Conservation (phyloP, 176 grass and related monocot genomes). For the Zizania latifolia region DNA sequence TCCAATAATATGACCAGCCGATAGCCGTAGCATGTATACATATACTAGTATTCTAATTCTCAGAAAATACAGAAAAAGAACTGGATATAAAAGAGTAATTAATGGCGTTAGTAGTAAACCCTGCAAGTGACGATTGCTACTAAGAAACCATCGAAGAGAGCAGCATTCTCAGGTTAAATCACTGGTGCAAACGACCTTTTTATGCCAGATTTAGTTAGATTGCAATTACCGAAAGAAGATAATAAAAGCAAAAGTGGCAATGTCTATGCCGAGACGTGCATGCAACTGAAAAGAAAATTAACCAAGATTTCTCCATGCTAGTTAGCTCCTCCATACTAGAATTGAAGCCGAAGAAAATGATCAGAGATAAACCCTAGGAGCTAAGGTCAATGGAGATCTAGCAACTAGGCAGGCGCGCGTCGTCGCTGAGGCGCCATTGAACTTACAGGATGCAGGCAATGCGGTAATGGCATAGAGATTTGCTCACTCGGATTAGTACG, state of each 20-base stretch:
- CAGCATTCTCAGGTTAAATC: background rate
- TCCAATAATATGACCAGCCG: background rate
- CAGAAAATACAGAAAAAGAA: background rate
- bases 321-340: background rate
- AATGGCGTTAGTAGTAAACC: background rate
- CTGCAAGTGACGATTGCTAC: background rate
- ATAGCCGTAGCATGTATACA: too few relatives aligned
- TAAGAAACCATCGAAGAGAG: background rate
- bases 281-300: background rate
- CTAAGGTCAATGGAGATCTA: slow-evolving; percentile 23
- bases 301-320: background rate
- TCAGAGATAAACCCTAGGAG: slow-evolving; percentile 39
- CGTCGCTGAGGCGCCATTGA: background rate
- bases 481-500: slow-evolving; percentile 44
- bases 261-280: background rate
- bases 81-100: background rate
- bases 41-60: background rate
- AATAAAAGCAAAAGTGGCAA: background rate
- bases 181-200: background rate
- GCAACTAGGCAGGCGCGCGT: background rate
- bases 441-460: slow-evolving; percentile 2
- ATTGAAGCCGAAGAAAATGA: background rate
- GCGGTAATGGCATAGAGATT: slow-evolving; percentile 13
- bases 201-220: background rate
- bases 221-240: background rate